A percentile compares a stretch with the other conserved stretches of the same genome.
Evolutionary conservation across 306 rosid species (phyloP).

Genomic region (Nissolia schottii): DNA sequence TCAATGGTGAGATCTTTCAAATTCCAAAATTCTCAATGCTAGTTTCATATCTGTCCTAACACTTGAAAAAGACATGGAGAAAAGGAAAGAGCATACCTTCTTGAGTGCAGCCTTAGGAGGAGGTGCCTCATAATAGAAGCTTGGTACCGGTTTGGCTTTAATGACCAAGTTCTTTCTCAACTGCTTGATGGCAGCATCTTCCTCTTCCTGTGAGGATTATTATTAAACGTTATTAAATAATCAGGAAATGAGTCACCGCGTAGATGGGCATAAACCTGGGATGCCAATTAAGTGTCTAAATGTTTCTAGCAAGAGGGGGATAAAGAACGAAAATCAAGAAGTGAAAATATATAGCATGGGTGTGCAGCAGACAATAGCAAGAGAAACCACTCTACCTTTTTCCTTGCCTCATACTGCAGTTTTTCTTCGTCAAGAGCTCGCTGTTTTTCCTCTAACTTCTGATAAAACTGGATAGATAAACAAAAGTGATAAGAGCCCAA

Average conservation of each 20-base stretch:
- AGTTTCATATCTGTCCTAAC: constrained; percentile 7
- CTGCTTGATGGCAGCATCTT: constrained; percentile 81
- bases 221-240: constrained; percentile 2
- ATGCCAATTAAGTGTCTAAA: constrained; percentile 11
- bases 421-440: constrained; percentile 88
- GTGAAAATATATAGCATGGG: neutral
- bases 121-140: constrained; percentile 85
- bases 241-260: neutral
- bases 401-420: constrained; percentile 69
- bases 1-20: no score
- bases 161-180: constrained; percentile 79
- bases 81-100: constrained; percentile 54
- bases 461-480: constrained; percentile 59
- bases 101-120: constrained; percentile 80
- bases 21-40: neutral
- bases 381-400: constrained; percentile 46
- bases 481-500: constrained; percentile 22
- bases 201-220: constrained; percentile 73
- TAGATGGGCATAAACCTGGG: neutral
- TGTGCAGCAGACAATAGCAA: neutral
- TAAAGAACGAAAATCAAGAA: neutral
- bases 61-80: neutral
- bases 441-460: constrained; percentile 85
- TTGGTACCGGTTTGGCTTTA: constrained; percentile 95
- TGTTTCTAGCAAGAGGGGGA: neutral